Evolutionary conservation across 176 grass and related monocot genomes (phyloP).

Genomic region (Lolium rigidum): DNA sequence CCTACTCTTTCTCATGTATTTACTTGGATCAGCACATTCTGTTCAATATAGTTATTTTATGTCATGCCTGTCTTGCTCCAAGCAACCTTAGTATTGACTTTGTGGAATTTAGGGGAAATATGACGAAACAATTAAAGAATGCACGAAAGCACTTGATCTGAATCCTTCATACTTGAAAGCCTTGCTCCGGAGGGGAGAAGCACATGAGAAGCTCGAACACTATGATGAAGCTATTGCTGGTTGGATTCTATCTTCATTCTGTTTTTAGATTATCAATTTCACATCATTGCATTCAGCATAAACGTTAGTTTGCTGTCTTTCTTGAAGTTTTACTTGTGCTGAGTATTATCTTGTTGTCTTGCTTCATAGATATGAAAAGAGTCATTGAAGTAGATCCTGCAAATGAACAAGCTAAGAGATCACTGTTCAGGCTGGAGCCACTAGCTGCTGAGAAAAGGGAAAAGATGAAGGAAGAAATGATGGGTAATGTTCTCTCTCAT

Average conservation of each 20-base stretch:
- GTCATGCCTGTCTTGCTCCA: conserved; percentile 1
- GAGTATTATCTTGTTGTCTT: conserved; percentile 33
- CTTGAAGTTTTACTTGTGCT: conserved; percentile 1
- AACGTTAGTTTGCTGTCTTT: background rate
- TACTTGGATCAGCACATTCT: background rate
- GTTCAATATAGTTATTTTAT: background rate
- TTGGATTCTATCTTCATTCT: conserved; percentile 44
- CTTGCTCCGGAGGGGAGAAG: conserved; percentile 87
- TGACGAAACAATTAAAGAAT: conserved; percentile 84
- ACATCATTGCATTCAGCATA: background rate
- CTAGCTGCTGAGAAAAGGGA: conserved; percentile 88
- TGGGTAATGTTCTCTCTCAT: conserved; percentile 56
- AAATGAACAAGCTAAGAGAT: conserved; percentile 83
- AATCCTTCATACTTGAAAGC: conserved; percentile 91
- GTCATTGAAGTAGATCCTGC: conserved; percentile 72
- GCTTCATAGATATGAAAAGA: conserved; percentile 84
- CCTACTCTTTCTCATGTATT: background rate
- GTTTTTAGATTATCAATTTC: conserved; percentile 29
- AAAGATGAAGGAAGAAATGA: conserved; percentile 99
- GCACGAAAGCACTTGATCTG: conserved; percentile 94
- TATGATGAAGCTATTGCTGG: conserved; percentile 96
- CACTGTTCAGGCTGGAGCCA: conserved; percentile 71
- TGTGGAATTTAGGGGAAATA: conserved; percentile 63
- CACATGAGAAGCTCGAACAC: conserved; percentile 93
- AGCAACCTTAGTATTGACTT: background rate